A percentile compares a stretch with the other conserved stretches of the same genome.
These are phyloP conservation scores for Francoa sonchifolia DNA, from an alignment of 441 rosid species.

Conservation along the genomic window DNA sequence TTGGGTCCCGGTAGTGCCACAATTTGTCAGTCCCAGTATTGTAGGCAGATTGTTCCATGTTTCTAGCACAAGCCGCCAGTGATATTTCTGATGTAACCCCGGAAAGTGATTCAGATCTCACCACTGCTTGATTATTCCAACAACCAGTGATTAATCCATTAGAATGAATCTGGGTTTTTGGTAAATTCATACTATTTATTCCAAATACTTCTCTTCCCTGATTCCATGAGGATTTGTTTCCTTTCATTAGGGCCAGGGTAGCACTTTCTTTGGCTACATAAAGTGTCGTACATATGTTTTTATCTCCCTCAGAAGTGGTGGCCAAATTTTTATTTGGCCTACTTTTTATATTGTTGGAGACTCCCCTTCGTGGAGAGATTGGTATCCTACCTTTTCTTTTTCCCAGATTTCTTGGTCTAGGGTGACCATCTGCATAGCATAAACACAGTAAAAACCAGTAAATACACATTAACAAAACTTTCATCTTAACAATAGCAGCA, in stretches of 20 bases:
- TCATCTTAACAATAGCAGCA: too few relatives aligned
- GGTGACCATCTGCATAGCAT: conserved; percentile 32
- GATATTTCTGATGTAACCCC: conserved; percentile 23
- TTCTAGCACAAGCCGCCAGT: conserved; percentile 24
- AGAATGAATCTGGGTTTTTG: conserved; percentile 23
- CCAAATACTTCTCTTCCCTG: conserved; percentile 20
- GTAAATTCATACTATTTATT: conserved; percentile 14
- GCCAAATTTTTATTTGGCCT: conserved; percentile 21
- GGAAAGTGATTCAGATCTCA: conserved; percentile 21
- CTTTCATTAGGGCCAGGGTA: conserved; percentile 19
- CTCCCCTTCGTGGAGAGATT: conserved; percentile 18
- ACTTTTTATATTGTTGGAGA: conserved; percentile 24
- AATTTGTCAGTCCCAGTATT: conserved; percentile 39
- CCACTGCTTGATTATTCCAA: conserved; percentile 14
- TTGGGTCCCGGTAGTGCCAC: conserved; percentile 91
- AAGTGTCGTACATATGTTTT: conserved; percentile 11
- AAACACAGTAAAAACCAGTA: conserved; percentile 12
- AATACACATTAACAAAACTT: conserved; percentile 4
- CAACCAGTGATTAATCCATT: conserved; percentile 15
- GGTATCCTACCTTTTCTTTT: conserved; percentile 23
- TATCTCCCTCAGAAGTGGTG: conserved; percentile 21
- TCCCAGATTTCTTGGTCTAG: conserved; percentile 21
- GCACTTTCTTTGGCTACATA: conserved; percentile 25
- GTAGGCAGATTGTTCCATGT: conserved; percentile 25
- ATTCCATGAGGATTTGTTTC: conserved; percentile 16